Conservation (phyloP, 208 protist species). For the Jaenimonas drosophilae region DNA sequence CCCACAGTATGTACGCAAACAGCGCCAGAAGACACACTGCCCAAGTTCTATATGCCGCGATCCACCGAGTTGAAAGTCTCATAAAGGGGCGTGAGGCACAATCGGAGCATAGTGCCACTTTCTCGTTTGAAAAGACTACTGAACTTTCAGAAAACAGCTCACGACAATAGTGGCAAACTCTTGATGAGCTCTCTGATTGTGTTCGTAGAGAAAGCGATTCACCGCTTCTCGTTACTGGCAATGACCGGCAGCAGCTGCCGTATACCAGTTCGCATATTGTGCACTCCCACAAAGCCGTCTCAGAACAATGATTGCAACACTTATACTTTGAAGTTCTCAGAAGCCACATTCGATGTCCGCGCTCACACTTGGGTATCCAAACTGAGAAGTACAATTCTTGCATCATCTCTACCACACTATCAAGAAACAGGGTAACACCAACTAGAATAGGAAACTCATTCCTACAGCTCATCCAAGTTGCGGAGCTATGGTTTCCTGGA, state of each 20-base stretch:
- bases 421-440: constrained; percentile 25
- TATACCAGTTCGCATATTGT: constrained; percentile 64
- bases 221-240: constrained; percentile 23
- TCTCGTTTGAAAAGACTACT: constrained; percentile 1
- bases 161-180: constrained; percentile 17
- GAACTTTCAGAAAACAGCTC: constrained; percentile 18
- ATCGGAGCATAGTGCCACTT: constrained; percentile 29
- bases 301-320: constrained; percentile 40
- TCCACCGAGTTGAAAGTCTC: constrained; percentile 30
- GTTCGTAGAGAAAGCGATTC: constrained; percentile 7
- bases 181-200: constrained; percentile 4
- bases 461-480: constrained; percentile 15
- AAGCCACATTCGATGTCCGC: constrained; percentile 57
- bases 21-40: constrained; percentile 5
- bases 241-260: constrained; percentile 49
- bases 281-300: constrained; percentile 73
- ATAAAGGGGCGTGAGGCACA: constrained; percentile 70
- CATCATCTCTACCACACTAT: constrained; percentile 24
- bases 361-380: constrained; percentile 55
- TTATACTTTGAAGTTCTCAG: constrained; percentile 28
- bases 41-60: constrained; percentile 57
- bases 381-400: constrained; percentile 36
- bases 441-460: constrained; percentile 66
- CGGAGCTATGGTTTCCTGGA: constrained; percentile 15
- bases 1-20: constrained; percentile 1